Evolutionary conservation across 2,329 filamentous ascomycete genomes (phyloP).

Genomic region (Epichloe hybrida): DNA sequence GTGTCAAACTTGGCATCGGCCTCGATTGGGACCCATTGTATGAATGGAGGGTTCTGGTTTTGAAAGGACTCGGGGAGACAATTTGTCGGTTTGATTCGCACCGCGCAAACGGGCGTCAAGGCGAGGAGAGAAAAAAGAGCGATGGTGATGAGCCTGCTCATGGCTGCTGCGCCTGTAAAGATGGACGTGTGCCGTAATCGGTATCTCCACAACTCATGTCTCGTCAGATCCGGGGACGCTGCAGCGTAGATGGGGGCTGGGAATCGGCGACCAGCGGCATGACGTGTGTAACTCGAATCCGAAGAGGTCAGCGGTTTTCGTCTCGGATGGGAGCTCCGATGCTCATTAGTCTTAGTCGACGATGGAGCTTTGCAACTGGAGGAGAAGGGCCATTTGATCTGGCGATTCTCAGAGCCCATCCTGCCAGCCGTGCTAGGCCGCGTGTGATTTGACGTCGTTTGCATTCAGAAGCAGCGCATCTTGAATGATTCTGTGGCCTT

Average conservation of each 20-base stretch:
- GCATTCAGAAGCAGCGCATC: slow-evolving; percentile 13
- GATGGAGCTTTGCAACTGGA: background rate
- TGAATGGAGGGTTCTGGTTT: slow-evolving; percentile 38
- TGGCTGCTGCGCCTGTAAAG: background rate
- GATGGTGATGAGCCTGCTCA: slow-evolving; percentile 17
- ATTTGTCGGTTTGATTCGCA: slow-evolving; percentile 67
- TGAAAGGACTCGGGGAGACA: slow-evolving; percentile 56
- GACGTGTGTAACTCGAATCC: background rate
- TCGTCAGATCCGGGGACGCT: too few relatives aligned
- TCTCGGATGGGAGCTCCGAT: background rate
- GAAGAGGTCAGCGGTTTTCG: background rate
- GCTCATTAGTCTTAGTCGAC: background rate
- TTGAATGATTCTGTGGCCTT: slow-evolving; percentile 4
- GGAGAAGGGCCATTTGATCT: background rate
- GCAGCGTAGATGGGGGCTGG: background rate
- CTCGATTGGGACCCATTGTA: slow-evolving; percentile 70
- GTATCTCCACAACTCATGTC: background rate
- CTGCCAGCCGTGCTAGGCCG: slow-evolving; percentile 8
- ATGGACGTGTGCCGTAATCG: background rate
- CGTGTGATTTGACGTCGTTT: slow-evolving; percentile 4
- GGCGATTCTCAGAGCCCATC: background rate
- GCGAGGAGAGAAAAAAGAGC: slow-evolving; percentile 26
- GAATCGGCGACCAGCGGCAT: background rate
- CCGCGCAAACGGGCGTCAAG: slow-evolving; percentile 40
- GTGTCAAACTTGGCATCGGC: slow-evolving; percentile 64